Percentiles rank a stretch among this genome's conserved stretches.
Conservation (phyloP, 2,329 filamentous ascomycete genomes). For the Cadophora malorum region DNA sequence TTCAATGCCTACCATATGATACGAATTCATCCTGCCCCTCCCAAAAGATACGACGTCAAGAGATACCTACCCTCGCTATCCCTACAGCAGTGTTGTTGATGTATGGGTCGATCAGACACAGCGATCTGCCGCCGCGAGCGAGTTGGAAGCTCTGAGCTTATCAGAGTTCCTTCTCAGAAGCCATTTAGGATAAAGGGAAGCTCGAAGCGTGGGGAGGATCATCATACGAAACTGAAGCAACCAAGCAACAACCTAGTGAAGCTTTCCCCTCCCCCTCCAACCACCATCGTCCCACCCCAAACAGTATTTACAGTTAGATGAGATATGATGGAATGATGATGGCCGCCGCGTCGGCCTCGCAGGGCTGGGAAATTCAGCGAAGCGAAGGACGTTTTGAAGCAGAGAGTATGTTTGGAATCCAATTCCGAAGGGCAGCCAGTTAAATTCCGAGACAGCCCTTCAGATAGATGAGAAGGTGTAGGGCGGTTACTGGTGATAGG, state of each 20-base stretch:
- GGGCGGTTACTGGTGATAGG: conserved; percentile 36
- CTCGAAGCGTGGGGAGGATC: conserved; percentile 27
- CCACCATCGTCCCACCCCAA: background rate
- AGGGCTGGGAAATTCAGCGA: conserved; percentile 15
- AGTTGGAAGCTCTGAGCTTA: conserved; percentile 33
- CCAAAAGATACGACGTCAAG: background rate
- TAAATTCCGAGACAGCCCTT: conserved; percentile 6
- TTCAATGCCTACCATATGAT: background rate
- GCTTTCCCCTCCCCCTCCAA: background rate
- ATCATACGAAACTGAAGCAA: conserved; percentile 34
- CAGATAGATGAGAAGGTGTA: conserved; percentile 35
- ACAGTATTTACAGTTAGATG: conserved; percentile 20
- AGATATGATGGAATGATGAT: conserved; percentile 18
- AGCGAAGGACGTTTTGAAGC: conserved; percentile 29
- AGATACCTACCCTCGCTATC: background rate
- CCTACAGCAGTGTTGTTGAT: background rate
- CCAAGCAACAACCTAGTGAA: background rate
- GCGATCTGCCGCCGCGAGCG: conserved; percentile 22
- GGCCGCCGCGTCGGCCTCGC: background rate
- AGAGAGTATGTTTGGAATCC: conserved; percentile 13
- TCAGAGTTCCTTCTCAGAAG: conserved; percentile 14
- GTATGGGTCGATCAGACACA: background rate
- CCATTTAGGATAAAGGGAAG: conserved; percentile 14
- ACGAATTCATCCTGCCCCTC: background rate
- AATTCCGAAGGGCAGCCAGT: conserved; percentile 25